Evolutionary conservation across 164 flowering plant genomes (phyloP).

Genomic region (Chimonanthus praecox): DNA sequence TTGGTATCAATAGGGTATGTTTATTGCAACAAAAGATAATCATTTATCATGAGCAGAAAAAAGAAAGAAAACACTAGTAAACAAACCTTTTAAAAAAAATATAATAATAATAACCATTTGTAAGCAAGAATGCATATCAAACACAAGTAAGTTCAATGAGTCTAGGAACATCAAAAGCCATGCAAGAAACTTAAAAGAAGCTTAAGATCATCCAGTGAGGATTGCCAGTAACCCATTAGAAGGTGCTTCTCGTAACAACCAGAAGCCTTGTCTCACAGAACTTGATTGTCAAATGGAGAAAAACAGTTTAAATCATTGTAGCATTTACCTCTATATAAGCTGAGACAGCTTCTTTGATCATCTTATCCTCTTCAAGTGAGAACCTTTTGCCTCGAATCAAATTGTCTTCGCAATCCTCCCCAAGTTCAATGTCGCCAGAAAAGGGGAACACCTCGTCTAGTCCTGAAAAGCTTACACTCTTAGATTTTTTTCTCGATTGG

Average conservation of each 20-base stretch:
- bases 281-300: too few species aligned
- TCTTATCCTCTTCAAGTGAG: neutral
- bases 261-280: too few species aligned
- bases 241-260: too few species aligned
- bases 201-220: too few species aligned
- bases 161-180: neutral
- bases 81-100: too few species aligned
- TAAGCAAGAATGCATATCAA: neutral
- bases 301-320: neutral
- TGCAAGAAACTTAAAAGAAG: neutral
- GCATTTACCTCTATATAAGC: neutral
- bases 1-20: too few species aligned
- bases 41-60: too few species aligned
- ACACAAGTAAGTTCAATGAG: neutral
- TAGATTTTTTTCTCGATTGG: conserved; percentile 11
- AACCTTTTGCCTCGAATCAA: neutral
- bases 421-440: neutral
- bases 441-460: conserved; percentile 25
- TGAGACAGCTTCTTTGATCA: neutral
- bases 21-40: too few species aligned
- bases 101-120: neutral
- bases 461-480: conserved; percentile 33
- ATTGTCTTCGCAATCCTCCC: neutral
- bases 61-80: too few species aligned
- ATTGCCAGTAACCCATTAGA: too few species aligned